phyloP scores from a whole-genome alignment of 2,329 filamentous ascomycete genomes.

The Triangularia verruculosa region DNA sequence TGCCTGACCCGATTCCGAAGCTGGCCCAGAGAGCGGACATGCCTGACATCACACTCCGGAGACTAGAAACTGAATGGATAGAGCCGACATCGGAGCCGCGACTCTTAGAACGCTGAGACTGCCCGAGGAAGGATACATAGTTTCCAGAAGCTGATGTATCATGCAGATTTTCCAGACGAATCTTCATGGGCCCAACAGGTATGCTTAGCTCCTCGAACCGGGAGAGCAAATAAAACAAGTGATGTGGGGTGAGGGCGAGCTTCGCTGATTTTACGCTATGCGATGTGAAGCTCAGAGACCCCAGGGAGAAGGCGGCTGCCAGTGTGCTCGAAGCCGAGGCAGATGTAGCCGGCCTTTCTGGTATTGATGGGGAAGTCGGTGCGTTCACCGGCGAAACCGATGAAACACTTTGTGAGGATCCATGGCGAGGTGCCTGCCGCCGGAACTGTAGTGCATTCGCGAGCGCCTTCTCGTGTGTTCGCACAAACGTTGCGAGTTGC shows the following conservation, averaged over 20 bases:
- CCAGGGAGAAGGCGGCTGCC: slow-evolving; percentile 82
- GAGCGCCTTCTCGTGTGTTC: slow-evolving; percentile 93
- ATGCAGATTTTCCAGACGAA: slow-evolving; percentile 91
- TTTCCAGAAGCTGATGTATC: slow-evolving; percentile 81
- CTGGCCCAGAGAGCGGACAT: slow-evolving; percentile 93
- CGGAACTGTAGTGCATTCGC: slow-evolving; percentile 91
- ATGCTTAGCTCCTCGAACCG: slow-evolving; percentile 92
- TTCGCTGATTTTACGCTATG: slow-evolving; percentile 85
- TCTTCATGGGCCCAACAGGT: slow-evolving; percentile 90
- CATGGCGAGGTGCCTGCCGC: slow-evolving; percentile 69
- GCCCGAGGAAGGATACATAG: slow-evolving; percentile 92
- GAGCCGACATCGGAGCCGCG: slow-evolving; percentile 82
- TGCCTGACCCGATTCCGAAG: slow-evolving; percentile 77
- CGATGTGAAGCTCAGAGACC: slow-evolving; percentile 79
- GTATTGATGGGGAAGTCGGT: slow-evolving; percentile 55
- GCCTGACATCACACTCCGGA: slow-evolving; percentile 94
- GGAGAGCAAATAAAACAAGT: slow-evolving; percentile 93
- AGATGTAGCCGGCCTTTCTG: slow-evolving; percentile 62
- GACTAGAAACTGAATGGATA: slow-evolving; percentile 92
- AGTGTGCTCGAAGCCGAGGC: slow-evolving; percentile 71
- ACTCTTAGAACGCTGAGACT: slow-evolving; percentile 75
- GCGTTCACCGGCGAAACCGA: slow-evolving; percentile 46
- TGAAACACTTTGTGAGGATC: slow-evolving; percentile 62
- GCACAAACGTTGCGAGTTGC: slow-evolving; percentile 95
- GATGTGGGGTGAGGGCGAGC: slow-evolving; percentile 88